These are phyloP conservation scores for Oryza meridionalis DNA, from an alignment of 176 grass and related monocot species.

Conservation along the genomic window DNA sequence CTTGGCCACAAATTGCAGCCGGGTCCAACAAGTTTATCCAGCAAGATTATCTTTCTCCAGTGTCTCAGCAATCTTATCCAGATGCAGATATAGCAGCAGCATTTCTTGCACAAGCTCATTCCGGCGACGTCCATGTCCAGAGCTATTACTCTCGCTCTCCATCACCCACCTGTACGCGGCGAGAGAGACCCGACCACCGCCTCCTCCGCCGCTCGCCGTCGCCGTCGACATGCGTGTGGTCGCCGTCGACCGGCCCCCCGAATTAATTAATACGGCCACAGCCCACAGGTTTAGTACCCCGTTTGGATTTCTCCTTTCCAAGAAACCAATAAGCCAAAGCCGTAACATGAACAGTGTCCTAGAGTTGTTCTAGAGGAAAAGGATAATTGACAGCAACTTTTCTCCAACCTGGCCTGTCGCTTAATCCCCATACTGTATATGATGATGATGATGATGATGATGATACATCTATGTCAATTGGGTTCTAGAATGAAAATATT, in stretches of 20 bases:
- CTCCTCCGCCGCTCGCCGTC: not conserved
- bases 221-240: not conserved
- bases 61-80: not conserved
- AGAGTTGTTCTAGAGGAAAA: not conserved
- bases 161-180: conserved; percentile 15
- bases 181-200: not conserved
- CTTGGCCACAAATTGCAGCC: not conserved
- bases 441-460: not conserved
- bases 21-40: not conserved
- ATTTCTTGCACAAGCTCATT: not conserved
- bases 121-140: conserved; percentile 22
- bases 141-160: too few relatives aligned
- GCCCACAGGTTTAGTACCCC: not conserved
- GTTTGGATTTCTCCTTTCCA: not conserved
- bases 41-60: not conserved
- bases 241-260: not conserved
- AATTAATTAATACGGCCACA: conserved; percentile 8
- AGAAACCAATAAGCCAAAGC: not conserved
- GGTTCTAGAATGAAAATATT: not conserved
- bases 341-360: not conserved
- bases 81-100: not conserved
- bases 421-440: not conserved
- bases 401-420: not conserved
- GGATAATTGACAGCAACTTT: not conserved
- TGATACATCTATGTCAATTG: not conserved